Conservation (phyloP, 2,329 filamentous ascomycete species). For the Alternaria triticina region DNA sequence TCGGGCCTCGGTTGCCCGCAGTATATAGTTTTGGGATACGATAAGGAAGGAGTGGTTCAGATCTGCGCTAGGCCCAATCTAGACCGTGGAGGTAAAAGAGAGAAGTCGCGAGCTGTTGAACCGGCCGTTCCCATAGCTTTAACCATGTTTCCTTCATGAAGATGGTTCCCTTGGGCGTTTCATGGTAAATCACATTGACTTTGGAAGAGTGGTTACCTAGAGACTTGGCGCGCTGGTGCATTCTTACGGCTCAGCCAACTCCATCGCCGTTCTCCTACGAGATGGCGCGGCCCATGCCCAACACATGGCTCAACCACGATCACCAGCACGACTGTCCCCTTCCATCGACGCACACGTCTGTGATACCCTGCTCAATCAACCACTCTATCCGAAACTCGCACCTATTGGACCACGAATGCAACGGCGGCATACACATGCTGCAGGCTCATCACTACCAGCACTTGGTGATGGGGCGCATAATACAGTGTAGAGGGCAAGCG, state of each 20-base stretch:
- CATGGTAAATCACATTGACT: not conserved
- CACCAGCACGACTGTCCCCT: not conserved
- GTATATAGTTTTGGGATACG: not conserved
- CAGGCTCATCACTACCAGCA: not conserved
- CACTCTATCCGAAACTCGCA: not conserved
- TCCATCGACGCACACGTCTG: not conserved
- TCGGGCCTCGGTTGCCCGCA: not conserved
- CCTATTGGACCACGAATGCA: not conserved
- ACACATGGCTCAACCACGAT: not conserved
- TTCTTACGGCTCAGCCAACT: not conserved
- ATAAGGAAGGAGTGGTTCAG: not conserved
- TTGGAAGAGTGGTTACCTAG: not conserved
- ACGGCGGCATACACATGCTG: not conserved
- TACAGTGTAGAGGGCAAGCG: not conserved
- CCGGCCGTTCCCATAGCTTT: not conserved
- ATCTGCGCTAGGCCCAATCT: not conserved
- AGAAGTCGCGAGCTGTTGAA: not conserved
- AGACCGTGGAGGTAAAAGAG: not conserved
- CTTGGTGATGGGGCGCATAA: not conserved
- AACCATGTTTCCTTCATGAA: not conserved
- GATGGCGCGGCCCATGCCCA: not conserved
- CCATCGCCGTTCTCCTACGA: not conserved
- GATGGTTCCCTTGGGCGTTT: not conserved
- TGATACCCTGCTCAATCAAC: not conserved
- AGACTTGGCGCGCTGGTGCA: not conserved